phyloP scores from a whole-genome alignment of 2,329 filamentous ascomycete species.

The Cladobotryum protrusum region DNA sequence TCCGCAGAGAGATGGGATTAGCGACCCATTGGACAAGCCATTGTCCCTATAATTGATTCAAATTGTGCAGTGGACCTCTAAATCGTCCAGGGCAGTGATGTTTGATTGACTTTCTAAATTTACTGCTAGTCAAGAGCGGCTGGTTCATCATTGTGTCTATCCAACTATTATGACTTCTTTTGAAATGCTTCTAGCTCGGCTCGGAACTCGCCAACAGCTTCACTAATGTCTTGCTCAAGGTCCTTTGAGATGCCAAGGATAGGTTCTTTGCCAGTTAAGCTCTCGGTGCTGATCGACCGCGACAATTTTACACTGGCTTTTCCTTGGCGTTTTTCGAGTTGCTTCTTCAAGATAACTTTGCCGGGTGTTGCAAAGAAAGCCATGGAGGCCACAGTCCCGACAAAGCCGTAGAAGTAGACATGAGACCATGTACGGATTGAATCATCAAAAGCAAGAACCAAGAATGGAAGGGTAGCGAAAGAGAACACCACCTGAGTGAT shows the following conservation, averaged over 20 bases:
- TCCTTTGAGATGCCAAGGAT: slow-evolving; percentile 76
- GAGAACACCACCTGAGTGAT: slow-evolving; percentile 77
- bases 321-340: slow-evolving; percentile 52
- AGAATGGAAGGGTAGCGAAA: slow-evolving; percentile 78
- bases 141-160: too few relatives aligned
- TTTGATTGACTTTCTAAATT: too few relatives aligned
- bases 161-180: slow-evolving; percentile 7
- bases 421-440: slow-evolving; percentile 73
- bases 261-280: slow-evolving; percentile 50
- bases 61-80: too few relatives aligned
- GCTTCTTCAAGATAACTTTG: slow-evolving; percentile 53
- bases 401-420: slow-evolving; percentile 80
- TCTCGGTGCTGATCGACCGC: slow-evolving; percentile 52
- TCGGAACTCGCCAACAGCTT: slow-evolving; percentile 69
- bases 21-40: too few relatives aligned
- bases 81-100: too few relatives aligned
- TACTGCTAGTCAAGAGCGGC: too few relatives aligned
- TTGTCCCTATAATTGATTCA: too few relatives aligned
- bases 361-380: slow-evolving; percentile 75
- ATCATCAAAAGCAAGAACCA: slow-evolving; percentile 66
- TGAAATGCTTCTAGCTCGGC: slow-evolving; percentile 49
- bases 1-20: too few relatives aligned
- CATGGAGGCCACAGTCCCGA: slow-evolving; percentile 59
- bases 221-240: slow-evolving; percentile 66
- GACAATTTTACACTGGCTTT: slow-evolving; percentile 40